These are phyloP conservation scores for Picea abies DNA, from an alignment of 83 land plant genomes.

Conservation along the genomic window DNA sequence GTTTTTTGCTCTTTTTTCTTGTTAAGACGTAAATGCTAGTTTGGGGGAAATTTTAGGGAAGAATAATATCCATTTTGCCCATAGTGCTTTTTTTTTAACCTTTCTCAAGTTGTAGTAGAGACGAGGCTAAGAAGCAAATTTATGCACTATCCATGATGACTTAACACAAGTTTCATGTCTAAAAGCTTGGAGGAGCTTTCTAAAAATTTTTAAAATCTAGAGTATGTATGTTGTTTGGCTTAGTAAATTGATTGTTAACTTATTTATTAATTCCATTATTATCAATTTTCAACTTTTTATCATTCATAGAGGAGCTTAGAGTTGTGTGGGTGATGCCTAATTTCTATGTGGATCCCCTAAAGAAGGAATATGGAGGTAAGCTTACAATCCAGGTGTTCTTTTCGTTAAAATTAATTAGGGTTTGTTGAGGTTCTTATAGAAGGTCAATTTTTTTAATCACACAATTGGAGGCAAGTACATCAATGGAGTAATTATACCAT, in stretches of 20 bases:
- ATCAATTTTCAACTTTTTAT: background rate
- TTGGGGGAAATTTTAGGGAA: no score
- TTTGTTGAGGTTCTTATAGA: background rate
- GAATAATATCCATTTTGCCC: no score
- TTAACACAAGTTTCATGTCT: background rate
- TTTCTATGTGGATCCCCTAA: background rate
- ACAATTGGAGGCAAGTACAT: slow-evolving; percentile 11
- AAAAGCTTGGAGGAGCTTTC: slow-evolving; percentile 11
- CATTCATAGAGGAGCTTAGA: background rate
- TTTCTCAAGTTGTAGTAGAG: background rate
- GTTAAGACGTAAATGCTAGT: no score
- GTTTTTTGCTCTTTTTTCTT: no score
- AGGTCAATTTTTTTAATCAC: background rate
- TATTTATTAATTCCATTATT: background rate
- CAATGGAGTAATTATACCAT: slow-evolving; percentile 14
- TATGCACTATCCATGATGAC: background rate
- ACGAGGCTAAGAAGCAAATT: slow-evolving; percentile 6
- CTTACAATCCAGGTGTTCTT: background rate
- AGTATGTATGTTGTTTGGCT: background rate
- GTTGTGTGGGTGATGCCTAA: slow-evolving; percentile 7
- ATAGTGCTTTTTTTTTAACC: no score
- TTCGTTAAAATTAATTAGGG: background rate
- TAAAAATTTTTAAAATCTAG: background rate
- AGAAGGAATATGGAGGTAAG: background rate
- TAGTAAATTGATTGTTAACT: background rate